phyloP scores from a whole-genome alignment of 768 basidiomycete genomes.

The Lactarius psammicola region DNA sequence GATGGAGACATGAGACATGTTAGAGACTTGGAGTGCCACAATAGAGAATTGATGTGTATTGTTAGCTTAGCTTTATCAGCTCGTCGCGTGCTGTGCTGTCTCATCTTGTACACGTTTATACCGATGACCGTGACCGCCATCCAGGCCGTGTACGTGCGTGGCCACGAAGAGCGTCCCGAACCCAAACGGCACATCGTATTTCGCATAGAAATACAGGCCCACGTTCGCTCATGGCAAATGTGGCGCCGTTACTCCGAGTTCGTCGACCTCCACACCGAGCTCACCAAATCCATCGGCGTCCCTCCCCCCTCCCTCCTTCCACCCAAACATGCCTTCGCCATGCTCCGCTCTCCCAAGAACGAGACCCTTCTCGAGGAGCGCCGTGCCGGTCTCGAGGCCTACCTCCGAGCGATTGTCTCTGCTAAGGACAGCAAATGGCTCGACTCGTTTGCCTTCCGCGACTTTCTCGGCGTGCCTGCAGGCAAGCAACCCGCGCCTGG shows the following conservation, averaged over 20 bases:
- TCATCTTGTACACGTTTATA: slow-evolving; percentile 1
- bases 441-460: slow-evolving; percentile 71
- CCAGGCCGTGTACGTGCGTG: slow-evolving; percentile 69
- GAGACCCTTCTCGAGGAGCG: slow-evolving; percentile 73
- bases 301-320: slow-evolving; percentile 80
- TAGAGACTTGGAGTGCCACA: slow-evolving; percentile 11
- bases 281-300: slow-evolving; percentile 75
- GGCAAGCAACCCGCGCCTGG: slow-evolving; percentile 40
- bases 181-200: slow-evolving; percentile 84
- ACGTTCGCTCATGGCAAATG: slow-evolving; percentile 91
- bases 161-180: slow-evolving; percentile 60
- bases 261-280: slow-evolving; percentile 77
- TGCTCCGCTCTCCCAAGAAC: slow-evolving; percentile 59
- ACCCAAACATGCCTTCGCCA: slow-evolving; percentile 74
- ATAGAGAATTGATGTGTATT: slow-evolving; percentile 18
- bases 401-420: slow-evolving; percentile 82
- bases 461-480: slow-evolving; percentile 83
- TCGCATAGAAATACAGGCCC: slow-evolving; percentile 79
- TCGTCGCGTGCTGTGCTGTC: neutral
- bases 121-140: slow-evolving; percentile 60
- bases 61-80: slow-evolving; percentile 17
- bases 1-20: slow-evolving; percentile 5
- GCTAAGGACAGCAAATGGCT: slow-evolving; percentile 83
- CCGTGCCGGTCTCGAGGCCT: slow-evolving; percentile 70
- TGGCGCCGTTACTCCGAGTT: slow-evolving; percentile 96